Percentiles rank a stretch among this genome's conserved stretches.
Conservation (phyloP, 768 basidiomycete species). For the Mycena vulgaris region DNA sequence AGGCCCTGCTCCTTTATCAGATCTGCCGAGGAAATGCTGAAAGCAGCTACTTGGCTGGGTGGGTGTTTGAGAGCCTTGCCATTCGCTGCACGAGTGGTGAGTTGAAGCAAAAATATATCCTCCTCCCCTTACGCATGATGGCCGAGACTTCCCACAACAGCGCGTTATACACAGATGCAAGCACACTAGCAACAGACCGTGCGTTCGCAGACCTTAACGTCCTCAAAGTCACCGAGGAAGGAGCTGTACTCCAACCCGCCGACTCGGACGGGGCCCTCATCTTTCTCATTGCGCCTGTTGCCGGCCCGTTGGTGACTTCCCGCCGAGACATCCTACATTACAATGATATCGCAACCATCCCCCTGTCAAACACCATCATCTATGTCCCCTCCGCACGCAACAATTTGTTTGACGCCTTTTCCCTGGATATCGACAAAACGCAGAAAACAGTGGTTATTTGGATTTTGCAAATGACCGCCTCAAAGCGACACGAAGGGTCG, state of each 20-base stretch:
- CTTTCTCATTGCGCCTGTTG: neutral
- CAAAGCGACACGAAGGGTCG: neutral
- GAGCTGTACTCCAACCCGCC: neutral
- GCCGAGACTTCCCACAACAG: neutral
- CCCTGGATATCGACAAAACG: neutral
- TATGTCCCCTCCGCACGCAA: neutral
- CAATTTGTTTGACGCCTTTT: neutral
- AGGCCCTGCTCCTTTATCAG: neutral
- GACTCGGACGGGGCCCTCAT: neutral
- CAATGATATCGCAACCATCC: neutral
- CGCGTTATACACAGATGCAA: neutral
- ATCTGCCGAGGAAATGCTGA: conserved; percentile 4
- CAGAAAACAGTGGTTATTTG: neutral
- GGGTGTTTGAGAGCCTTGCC: conserved; percentile 4
- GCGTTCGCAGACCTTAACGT: neutral
- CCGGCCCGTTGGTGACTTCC: no score
- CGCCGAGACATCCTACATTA: neutral
- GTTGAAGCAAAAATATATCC: neutral
- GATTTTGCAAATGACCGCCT: neutral
- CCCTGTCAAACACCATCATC: neutral
- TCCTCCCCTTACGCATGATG: neutral
- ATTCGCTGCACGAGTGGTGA: neutral
- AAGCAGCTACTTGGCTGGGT: neutral
- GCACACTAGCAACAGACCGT: neutral
- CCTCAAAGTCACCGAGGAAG: neutral